Evolutionary conservation across 352 stramenopile species (phyloP).

Genomic region (Lagenidium giganteum): DNA sequence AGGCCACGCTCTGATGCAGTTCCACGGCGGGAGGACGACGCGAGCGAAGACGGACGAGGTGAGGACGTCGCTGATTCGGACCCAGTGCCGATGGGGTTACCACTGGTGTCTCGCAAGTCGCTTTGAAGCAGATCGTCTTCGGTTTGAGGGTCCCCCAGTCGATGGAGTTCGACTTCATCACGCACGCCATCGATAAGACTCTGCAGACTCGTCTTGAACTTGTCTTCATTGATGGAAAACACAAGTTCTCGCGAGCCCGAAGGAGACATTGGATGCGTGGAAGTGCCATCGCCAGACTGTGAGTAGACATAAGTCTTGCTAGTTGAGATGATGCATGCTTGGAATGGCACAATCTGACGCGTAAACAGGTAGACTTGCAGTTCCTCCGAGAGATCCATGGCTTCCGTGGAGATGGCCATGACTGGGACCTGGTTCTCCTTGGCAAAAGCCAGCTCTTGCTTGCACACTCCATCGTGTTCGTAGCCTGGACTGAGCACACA

Average conservation of each 20-base stretch:
- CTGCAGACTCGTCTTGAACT: conserved; percentile 56
- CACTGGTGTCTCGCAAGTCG: neutral
- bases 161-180: conserved; percentile 71
- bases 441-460: conserved; percentile 73
- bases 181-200: conserved; percentile 69
- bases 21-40: neutral
- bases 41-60: too few species aligned
- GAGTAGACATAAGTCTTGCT: conserved; percentile 18
- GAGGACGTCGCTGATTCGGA: neutral
- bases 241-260: conserved; percentile 15
- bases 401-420: conserved; percentile 67
- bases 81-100: neutral
- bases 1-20: neutral
- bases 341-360: conserved; percentile 74
- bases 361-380: conserved; percentile 78
- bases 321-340: conserved; percentile 42
- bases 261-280: neutral
- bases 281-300: neutral
- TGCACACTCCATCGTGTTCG: conserved; percentile 52
- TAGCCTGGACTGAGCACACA: conserved; percentile 71
- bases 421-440: conserved; percentile 66
- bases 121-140: neutral
- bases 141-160: conserved; percentile 23
- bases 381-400: conserved; percentile 53
- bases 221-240: conserved; percentile 48